These are phyloP conservation scores for Epichloe gansuensis DNA, from an alignment of 2,329 filamentous ascomycete genomes.

Conservation along the genomic window DNA sequence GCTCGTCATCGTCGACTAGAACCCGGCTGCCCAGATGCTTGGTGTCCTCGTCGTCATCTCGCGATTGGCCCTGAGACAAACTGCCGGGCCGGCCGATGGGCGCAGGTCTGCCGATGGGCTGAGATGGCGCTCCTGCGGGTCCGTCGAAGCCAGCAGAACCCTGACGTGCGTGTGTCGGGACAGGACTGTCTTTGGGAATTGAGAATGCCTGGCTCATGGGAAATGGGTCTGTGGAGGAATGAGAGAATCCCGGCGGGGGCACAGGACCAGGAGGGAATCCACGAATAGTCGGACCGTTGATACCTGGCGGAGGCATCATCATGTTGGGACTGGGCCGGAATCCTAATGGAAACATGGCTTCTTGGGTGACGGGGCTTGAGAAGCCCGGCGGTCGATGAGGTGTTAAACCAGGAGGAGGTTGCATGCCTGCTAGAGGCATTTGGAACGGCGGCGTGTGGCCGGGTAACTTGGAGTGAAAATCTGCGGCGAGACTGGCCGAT, in stretches of 20 bases:
- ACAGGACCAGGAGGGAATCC: constrained; percentile 29
- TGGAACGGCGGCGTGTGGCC: constrained; percentile 37
- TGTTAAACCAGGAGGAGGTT: constrained; percentile 25
- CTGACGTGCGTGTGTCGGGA: constrained; percentile 59
- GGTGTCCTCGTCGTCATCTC: constrained; percentile 53
- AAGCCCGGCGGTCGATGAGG: constrained; percentile 33
- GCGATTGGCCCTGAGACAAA: constrained; percentile 41
- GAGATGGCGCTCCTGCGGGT: constrained; percentile 38
- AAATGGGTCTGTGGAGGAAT: constrained; percentile 19
- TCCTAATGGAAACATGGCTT: constrained; percentile 33
- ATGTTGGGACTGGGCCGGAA: constrained; percentile 34
- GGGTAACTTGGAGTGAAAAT: constrained; percentile 20
- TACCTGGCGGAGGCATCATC: constrained; percentile 39
- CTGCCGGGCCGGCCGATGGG: constrained; percentile 84
- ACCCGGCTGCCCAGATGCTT: constrained; percentile 84
- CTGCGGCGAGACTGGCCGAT: constrained; percentile 46
- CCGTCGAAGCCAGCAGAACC: constrained; percentile 58
- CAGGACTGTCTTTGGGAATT: constrained; percentile 20
- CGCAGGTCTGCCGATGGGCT: constrained; percentile 69
- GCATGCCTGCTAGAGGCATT: constrained; percentile 45
- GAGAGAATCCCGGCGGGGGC: constrained; percentile 26
- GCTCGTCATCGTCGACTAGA: constrained; percentile 64
- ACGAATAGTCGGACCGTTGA: constrained; percentile 32
- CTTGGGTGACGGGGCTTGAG: constrained; percentile 46
- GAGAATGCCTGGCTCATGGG: constrained; percentile 19